These are phyloP conservation scores for Phyllosticta capitalensis DNA, from an alignment of 2,329 filamentous ascomycete species.

Conservation along the genomic window DNA sequence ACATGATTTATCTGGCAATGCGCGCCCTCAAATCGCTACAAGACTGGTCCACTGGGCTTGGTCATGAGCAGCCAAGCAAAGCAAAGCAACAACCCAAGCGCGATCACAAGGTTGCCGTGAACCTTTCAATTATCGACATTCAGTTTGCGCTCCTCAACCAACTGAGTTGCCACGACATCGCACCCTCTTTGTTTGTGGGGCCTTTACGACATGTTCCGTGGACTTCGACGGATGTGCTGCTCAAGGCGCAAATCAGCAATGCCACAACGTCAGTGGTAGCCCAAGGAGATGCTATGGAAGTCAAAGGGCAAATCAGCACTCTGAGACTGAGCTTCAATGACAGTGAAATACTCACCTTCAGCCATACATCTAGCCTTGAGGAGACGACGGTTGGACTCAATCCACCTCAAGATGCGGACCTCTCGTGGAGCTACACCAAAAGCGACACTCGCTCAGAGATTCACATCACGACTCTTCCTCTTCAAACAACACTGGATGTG, in stretches of 20 bases:
- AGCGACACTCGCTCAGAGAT: slow-evolving; percentile 16
- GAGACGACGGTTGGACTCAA: slow-evolving; percentile 30
- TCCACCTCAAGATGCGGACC: slow-evolving; percentile 21
- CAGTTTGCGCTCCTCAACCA: slow-evolving; percentile 15
- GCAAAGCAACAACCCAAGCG: not conserved
- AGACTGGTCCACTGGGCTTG: not conserved
- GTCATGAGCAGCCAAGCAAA: not conserved
- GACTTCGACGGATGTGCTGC: not conserved
- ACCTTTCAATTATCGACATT: slow-evolving; percentile 20
- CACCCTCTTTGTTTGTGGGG: not conserved
- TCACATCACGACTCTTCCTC: slow-evolving; percentile 51
- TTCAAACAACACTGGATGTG: slow-evolving; percentile 68
- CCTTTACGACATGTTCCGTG: not conserved
- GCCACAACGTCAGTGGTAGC: not conserved
- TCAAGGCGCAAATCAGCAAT: not conserved
- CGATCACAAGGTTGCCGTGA: slow-evolving; percentile 11
- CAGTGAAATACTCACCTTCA: slow-evolving; percentile 44
- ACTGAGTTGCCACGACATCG: not conserved
- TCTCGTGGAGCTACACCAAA: slow-evolving; percentile 21
- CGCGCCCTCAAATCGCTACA: slow-evolving; percentile 17
- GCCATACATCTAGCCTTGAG: slow-evolving; percentile 36
- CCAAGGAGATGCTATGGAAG: not conserved
- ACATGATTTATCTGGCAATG: slow-evolving; percentile 25
- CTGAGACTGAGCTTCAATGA: slow-evolving; percentile 28
- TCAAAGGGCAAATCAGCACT: not conserved